A percentile compares a stretch with the other conserved stretches of the same genome.
Evolutionary conservation across 2,329 filamentous ascomycete genomes (phyloP).

Genomic region (Penicillium sp.): DNA sequence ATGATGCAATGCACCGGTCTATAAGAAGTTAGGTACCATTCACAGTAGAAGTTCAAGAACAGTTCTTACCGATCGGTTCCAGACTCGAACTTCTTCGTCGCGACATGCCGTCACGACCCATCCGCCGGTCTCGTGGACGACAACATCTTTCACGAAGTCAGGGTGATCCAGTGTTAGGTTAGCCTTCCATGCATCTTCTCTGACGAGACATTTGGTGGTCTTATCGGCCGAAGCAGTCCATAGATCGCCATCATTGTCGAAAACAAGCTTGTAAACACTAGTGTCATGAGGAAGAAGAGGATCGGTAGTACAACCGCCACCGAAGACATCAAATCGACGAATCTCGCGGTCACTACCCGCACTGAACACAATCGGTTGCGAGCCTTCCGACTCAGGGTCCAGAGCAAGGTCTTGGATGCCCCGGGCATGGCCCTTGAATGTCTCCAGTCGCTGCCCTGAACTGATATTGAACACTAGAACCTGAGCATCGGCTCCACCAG

Average conservation of each 20-base stretch:
- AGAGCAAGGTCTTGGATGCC: constrained; percentile 78
- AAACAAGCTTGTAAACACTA: constrained; percentile 78
- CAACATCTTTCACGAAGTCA: constrained; percentile 85
- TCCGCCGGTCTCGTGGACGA: constrained; percentile 65
- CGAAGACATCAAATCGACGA: constrained; percentile 58
- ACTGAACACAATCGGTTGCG: constrained; percentile 65
- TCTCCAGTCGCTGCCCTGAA: constrained; percentile 69
- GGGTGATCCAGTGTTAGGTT: constrained; percentile 78
- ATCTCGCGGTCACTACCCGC: constrained; percentile 81
- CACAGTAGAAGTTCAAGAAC: not conserved
- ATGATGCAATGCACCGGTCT: constrained; percentile 72
- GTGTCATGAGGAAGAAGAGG: constrained; percentile 82
- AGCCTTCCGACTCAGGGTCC: constrained; percentile 58
- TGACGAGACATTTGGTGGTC: constrained; percentile 75
- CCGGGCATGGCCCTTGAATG: constrained; percentile 74
- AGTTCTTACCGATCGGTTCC: constrained; percentile 63
- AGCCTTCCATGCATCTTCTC: constrained; percentile 66
- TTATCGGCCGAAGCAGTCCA: constrained; percentile 96
- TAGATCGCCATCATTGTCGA: constrained; percentile 72
- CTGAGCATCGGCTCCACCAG: constrained; percentile 75
- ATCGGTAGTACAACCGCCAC: constrained; percentile 51
- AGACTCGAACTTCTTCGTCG: constrained; percentile 89
- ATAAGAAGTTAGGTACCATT: constrained; percentile 31
- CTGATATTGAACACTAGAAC: constrained; percentile 80
- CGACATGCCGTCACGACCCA: constrained; percentile 87